Conservation (phyloP, 2,329 filamentous ascomycete genomes). For the Botrytis tulipae region DNA sequence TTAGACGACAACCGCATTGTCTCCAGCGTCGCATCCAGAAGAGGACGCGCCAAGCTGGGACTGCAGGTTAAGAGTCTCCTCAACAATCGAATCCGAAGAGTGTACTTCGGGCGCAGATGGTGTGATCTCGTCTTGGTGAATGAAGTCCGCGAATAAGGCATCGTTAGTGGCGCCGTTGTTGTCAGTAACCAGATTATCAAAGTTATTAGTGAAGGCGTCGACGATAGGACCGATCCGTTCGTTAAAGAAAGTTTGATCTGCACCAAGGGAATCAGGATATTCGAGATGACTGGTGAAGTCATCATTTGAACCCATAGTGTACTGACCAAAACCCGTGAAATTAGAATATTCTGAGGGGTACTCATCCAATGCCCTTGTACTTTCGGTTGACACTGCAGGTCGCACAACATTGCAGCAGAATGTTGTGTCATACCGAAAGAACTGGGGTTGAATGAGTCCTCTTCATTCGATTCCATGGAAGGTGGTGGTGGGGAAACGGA, state of each 20-base stretch:
- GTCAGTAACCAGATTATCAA: conserved; percentile 67
- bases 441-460: conserved; percentile 40
- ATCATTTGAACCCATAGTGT: conserved; percentile 63
- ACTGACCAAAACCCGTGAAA: conserved; percentile 50
- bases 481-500: conserved; percentile 53
- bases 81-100: conserved; percentile 40
- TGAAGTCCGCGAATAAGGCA: conserved; percentile 51
- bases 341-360: conserved; percentile 47
- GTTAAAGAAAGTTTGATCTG: conserved; percentile 76
- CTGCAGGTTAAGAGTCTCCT: conserved; percentile 65
- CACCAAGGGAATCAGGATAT: conserved; percentile 65
- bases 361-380: conserved; percentile 41
- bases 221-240: conserved; percentile 72
- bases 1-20: conserved; percentile 70
- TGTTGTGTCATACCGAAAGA: conserved; percentile 95
- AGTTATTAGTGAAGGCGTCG: conserved; percentile 63
- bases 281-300: conserved; percentile 56
- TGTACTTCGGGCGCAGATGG: conserved; percentile 38
- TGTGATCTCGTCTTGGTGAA: conserved; percentile 48
- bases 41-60: conserved; percentile 71
- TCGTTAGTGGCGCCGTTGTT: conserved; percentile 52
- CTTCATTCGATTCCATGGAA: conserved; percentile 49
- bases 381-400: conserved; percentile 99
- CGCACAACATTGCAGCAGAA: conserved; percentile 99
- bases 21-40: conserved; percentile 71